Evolutionary conservation across 1,139 yeast genomes (phyloP).

Genomic region (Diutina scorzettiae): DNA sequence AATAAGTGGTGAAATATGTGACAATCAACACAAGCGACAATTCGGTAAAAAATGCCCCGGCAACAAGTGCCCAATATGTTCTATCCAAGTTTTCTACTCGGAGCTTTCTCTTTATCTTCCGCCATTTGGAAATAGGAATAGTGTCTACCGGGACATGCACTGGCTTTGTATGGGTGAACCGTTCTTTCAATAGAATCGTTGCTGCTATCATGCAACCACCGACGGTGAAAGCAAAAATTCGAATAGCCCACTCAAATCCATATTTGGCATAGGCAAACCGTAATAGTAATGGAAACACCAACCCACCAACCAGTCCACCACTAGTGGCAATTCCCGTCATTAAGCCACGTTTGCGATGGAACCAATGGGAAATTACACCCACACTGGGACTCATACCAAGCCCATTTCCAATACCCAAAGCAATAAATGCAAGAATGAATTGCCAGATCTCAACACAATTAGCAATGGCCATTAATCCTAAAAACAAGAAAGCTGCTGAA

Average conservation of each 20-base stretch:
- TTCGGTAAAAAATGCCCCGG: slow-evolving; percentile 37
- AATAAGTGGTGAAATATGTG: slow-evolving; percentile 46
- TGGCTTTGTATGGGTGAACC: slow-evolving; percentile 17
- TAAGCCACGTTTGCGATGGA: slow-evolving; percentile 36
- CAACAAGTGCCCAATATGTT: slow-evolving; percentile 10
- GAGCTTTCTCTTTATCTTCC: not conserved
- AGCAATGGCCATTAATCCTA: slow-evolving; percentile 41
- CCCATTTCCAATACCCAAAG: slow-evolving; percentile 47
- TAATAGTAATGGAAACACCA: slow-evolving; percentile 47
- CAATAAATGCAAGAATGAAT: slow-evolving; percentile 41
- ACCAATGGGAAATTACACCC: slow-evolving; percentile 49
- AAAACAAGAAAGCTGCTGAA: slow-evolving; percentile 32
- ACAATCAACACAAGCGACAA: slow-evolving; percentile 39
- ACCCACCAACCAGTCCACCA: slow-evolving; percentile 58
- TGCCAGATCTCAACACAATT: slow-evolving; percentile 18
- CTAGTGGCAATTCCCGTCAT: slow-evolving; percentile 47
- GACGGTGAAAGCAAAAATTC: slow-evolving; percentile 17
- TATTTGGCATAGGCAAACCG: slow-evolving; percentile 37
- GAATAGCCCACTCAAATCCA: slow-evolving; percentile 53
- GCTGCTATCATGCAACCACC: slow-evolving; percentile 25
- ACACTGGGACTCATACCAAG: slow-evolving; percentile 44
- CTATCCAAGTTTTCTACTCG: not conserved
- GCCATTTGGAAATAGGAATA: not conserved
- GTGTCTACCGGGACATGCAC: not conserved
- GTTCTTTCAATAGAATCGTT: slow-evolving; percentile 33